Evolutionary conservation across 345 rosid genomes (phyloP).

Genomic region (Eucalyptus polybractea): DNA sequence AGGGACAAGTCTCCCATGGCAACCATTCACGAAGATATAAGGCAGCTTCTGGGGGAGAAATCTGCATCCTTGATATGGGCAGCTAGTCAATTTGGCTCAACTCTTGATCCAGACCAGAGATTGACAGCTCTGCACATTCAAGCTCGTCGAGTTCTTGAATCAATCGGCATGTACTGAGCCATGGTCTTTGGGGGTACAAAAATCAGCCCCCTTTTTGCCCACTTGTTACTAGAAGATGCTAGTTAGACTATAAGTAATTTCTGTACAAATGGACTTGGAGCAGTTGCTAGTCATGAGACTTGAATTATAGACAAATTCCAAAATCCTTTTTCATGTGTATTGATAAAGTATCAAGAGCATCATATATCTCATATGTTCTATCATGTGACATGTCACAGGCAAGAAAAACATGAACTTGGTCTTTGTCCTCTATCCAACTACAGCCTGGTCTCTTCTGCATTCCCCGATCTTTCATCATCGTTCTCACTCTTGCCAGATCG

Average conservation of each 20-base stretch:
- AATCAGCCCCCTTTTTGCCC: background rate
- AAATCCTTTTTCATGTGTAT: conserved; percentile 15
- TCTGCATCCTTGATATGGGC: conserved; percentile 98
- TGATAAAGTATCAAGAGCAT: conserved; percentile 23
- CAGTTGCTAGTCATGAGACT: background rate
- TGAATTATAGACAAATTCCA: background rate
- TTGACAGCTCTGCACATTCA: conserved; percentile 76
- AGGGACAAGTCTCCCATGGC: conserved; percentile 74
- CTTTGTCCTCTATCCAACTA: conserved; percentile 36
- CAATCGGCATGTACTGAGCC: conserved; percentile 57
- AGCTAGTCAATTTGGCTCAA: conserved; percentile 87
- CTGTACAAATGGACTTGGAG: background rate
- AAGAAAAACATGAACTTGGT: conserved; percentile 28
- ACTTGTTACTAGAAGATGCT: background rate
- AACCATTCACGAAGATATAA: conserved; percentile 70
- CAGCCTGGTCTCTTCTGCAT: conserved; percentile 45
- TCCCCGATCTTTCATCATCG: conserved; percentile 14
- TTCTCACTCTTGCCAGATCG: conserved; percentile 20
- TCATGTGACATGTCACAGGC: conserved; percentile 32
- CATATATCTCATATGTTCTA: conserved; percentile 20
- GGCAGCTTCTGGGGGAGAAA: conserved; percentile 85
- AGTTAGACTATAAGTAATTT: background rate
- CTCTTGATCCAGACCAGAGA: conserved; percentile 81
- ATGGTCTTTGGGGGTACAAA: background rate
- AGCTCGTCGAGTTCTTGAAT: conserved; percentile 90